phyloP scores from a whole-genome alignment of 2,329 filamentous ascomycete species.

The Albophoma yamanashiensis region DNA sequence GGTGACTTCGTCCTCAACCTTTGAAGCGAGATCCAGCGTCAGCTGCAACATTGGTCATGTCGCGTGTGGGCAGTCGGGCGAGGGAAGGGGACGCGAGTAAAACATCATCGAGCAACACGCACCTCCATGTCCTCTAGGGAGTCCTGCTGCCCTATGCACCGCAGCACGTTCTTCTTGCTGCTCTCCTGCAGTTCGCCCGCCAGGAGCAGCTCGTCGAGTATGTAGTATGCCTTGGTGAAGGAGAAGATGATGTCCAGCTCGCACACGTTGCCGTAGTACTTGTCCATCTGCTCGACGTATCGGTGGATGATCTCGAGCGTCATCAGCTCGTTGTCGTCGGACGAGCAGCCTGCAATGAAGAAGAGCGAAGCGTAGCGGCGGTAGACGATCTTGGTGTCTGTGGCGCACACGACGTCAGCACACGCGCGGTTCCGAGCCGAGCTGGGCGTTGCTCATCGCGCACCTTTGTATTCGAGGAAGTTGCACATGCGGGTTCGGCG shows the following conservation, averaged over 20 bases:
- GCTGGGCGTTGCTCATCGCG: constrained; percentile 5
- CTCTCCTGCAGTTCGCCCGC: constrained; percentile 97
- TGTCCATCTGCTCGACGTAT: constrained; percentile 99
- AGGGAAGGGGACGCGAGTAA: not conserved
- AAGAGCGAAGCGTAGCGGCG: constrained; percentile 97
- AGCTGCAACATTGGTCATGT: constrained; percentile 14
- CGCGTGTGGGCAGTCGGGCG: constrained; percentile 7
- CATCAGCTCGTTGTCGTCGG: constrained; percentile 97
- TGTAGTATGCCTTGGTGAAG: constrained; percentile 99
- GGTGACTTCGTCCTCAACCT: constrained; percentile 84
- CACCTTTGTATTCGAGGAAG: constrained; percentile 98
- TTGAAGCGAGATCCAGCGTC: constrained; percentile 19
- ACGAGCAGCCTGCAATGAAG: constrained; percentile 95
- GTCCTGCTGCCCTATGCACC: constrained; percentile 95
- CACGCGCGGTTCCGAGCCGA: not conserved
- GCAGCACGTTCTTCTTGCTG: constrained; percentile 96
- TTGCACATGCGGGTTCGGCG: constrained; percentile 98
- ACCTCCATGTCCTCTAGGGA: constrained; percentile 99
- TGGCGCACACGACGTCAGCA: not conserved
- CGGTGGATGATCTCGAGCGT: constrained; percentile 97
- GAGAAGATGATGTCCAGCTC: constrained; percentile 99
- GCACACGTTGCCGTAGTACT: constrained; percentile 99
- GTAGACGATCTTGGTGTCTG: constrained; percentile 98
- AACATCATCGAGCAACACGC: constrained; percentile 31
- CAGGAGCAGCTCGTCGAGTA: constrained; percentile 88